These are phyloP conservation scores for Acephala macrosclerotiorum DNA, from an alignment of 2,329 filamentous ascomycete genomes.

Conservation along the genomic window DNA sequence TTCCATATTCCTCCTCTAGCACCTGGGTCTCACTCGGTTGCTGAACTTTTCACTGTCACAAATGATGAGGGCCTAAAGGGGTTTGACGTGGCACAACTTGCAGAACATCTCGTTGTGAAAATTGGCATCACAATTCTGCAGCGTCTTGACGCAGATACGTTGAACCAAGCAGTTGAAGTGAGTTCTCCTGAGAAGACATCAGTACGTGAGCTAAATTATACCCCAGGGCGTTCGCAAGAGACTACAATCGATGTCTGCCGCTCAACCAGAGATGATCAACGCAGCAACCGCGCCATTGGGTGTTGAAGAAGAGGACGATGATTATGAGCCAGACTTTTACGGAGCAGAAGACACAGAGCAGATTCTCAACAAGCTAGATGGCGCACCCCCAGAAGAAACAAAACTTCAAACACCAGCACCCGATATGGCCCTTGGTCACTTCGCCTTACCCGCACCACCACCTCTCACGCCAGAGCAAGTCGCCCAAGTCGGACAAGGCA, in stretches of 20 bases:
- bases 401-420: constrained; percentile 50
- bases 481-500: constrained; percentile 75
- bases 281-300: constrained; percentile 67
- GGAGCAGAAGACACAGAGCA: constrained; percentile 77
- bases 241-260: constrained; percentile 43
- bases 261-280: constrained; percentile 50
- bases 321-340: constrained; percentile 90
- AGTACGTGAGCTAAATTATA: neutral
- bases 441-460: constrained; percentile 80
- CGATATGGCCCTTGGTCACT: constrained; percentile 69
- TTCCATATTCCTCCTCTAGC: constrained; percentile 69
- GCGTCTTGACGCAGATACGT: constrained; percentile 70
- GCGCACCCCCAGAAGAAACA: constrained; percentile 61
- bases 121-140: constrained; percentile 83
- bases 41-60: constrained; percentile 87
- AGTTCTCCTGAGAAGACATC: constrained; percentile 39
- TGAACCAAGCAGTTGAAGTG: constrained; percentile 79
- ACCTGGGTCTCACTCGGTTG: constrained; percentile 78
- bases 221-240: constrained; percentile 60
- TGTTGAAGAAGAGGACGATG: constrained; percentile 83
- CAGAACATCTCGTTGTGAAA: constrained; percentile 76
- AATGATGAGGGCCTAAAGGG: constrained; percentile 74
- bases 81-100: constrained; percentile 85
- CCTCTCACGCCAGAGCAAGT: constrained; percentile 75
- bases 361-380: constrained; percentile 78